A percentile compares a stretch with the other conserved stretches of the same genome.
phyloP scores from a whole-genome alignment of 73 alveolate genomes.

The Symbiodinium natans region DNA sequence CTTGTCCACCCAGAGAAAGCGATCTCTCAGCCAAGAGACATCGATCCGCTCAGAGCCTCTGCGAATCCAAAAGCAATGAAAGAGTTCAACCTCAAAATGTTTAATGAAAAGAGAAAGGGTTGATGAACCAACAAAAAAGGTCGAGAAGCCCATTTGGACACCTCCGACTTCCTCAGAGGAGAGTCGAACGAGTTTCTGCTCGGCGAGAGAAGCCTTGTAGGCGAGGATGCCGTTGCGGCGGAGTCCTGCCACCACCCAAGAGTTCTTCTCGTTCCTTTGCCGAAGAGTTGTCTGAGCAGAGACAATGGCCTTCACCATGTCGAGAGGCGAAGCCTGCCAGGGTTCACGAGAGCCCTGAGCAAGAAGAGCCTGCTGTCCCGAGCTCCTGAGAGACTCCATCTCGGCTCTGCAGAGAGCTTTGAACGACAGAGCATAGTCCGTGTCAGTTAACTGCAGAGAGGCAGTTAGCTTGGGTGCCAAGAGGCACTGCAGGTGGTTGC shows the following conservation, averaged over 20 bases:
- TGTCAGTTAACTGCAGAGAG: neutral
- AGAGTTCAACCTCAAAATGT: no score
- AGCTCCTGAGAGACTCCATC: neutral
- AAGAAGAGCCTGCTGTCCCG: neutral
- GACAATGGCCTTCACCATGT: neutral
- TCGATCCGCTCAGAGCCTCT: no score
- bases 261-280: neutral
- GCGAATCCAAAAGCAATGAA: no score
- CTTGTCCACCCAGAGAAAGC: neutral
- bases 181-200: neutral
- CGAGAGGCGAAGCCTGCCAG: neutral
- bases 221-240: conserved; percentile 14
- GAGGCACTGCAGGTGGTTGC: neutral
- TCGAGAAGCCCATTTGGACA: neutral
- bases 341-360: neutral
- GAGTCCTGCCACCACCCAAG: neutral
- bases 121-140: neutral
- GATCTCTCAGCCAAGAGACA: neutral
- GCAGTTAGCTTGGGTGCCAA: neutral
- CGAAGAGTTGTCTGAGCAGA: neutral
- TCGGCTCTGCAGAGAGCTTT: neutral
- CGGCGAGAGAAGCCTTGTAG: neutral
- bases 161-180: neutral
- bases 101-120: no score
- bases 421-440: neutral